Conservation (phyloP, 164 flowering plant genomes). For the Kalanchoe fedtschenkoi region DNA sequence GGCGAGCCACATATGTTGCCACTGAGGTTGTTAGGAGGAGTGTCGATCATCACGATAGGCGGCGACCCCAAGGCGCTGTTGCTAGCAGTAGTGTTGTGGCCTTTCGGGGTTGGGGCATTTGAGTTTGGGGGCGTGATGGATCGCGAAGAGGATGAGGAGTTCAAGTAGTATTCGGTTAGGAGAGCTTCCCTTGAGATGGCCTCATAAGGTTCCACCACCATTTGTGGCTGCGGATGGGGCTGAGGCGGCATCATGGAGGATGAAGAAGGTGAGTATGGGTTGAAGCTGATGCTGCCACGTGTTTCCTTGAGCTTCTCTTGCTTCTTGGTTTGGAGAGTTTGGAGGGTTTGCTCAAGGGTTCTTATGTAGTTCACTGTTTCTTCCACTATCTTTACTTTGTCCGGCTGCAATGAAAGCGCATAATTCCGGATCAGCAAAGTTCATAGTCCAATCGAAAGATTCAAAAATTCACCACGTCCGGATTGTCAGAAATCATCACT, state of each 20-base stretch:
- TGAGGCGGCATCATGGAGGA: background rate
- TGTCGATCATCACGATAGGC: background rate
- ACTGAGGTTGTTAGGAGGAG: background rate
- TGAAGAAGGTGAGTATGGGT: background rate
- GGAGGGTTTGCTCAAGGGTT: conserved; percentile 40
- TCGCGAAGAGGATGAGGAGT: background rate
- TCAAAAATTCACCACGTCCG: no score
- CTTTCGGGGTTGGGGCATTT: background rate
- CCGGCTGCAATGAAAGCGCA: conserved; percentile 71
- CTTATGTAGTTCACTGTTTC: conserved; percentile 75
- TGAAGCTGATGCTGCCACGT: conserved; percentile 9
- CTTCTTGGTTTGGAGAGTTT: conserved; percentile 49
- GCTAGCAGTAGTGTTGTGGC: background rate
- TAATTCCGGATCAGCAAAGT: no score
- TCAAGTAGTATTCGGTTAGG: background rate
- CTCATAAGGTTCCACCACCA: background rate
- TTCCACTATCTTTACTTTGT: conserved; percentile 80
- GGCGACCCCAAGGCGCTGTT: background rate
- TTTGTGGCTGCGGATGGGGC: background rate
- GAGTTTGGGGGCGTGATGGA: background rate
- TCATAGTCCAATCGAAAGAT: no score
- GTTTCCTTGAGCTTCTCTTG: conserved; percentile 27
- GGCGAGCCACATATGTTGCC: no score
- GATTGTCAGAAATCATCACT: no score
- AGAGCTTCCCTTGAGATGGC: background rate